Percentiles rank a stretch among this genome's conserved stretches.
Conservation (phyloP, 768 basidiomycete genomes). For the Cystofilobasidium capitatum region DNA sequence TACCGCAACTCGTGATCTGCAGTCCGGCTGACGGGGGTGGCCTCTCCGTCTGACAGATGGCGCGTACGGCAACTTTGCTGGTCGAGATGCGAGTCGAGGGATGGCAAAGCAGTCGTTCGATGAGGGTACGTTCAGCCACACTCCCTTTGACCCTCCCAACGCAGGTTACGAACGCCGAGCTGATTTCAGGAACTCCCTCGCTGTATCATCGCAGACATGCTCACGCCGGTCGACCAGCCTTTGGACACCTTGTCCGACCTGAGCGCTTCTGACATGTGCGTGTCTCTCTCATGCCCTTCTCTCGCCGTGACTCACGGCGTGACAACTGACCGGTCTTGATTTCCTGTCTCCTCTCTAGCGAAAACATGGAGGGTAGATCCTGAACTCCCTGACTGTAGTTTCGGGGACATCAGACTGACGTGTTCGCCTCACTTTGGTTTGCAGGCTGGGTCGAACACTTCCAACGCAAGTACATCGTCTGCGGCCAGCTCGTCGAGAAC, state of each 20-base stretch:
- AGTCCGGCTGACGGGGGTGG: neutral
- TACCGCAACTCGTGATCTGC: neutral
- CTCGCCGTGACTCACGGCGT: neutral
- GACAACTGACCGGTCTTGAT: too few species aligned
- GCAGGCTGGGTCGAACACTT: constrained; percentile 91
- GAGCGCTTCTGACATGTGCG: constrained; percentile 70
- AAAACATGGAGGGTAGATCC: constrained; percentile 76
- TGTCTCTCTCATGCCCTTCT: neutral
- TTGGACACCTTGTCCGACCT: constrained; percentile 76
- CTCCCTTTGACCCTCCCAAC: constrained; percentile 11
- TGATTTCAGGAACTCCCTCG: constrained; percentile 4
- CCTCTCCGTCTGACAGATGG: constrained; percentile 51
- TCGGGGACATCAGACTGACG: neutral
- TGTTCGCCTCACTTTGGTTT: neutral
- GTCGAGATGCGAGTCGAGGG: constrained; percentile 85
- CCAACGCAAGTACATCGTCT: constrained; percentile 80
- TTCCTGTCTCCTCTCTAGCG: constrained; percentile 44
- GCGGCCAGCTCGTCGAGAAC: constrained; percentile 79
- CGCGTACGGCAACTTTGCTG: constrained; percentile 96
- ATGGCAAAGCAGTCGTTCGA: constrained; percentile 99
- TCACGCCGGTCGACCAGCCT: constrained; percentile 75
- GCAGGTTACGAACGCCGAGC: neutral
- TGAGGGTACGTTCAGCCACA: constrained; percentile 48
- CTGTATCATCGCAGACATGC: constrained; percentile 56
- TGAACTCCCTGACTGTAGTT: neutral